phyloP scores from a whole-genome alignment of 805 yeast species.

The Ogataea allantospora region DNA sequence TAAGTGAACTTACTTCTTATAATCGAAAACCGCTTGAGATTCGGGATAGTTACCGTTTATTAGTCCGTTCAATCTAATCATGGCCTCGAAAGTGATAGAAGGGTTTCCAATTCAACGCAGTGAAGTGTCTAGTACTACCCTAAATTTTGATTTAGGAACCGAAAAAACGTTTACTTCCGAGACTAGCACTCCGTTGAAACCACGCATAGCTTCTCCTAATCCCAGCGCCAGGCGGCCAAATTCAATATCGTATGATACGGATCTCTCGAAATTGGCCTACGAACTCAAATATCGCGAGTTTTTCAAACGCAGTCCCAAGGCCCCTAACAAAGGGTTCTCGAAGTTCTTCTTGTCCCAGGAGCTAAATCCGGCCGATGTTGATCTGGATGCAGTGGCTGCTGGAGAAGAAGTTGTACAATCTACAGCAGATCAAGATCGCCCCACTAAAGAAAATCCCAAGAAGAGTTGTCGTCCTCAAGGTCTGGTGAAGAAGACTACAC shows the following conservation, averaged over 20 bases:
- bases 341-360: conserved; percentile 69
- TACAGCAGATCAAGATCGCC: conserved; percentile 7
- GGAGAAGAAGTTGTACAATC: conserved; percentile 7
- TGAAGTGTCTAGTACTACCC: conserved; percentile 4
- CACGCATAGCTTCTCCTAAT: conserved; percentile 1
- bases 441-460: conserved; percentile 9
- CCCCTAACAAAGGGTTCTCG: conserved; percentile 45
- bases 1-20: too few species aligned
- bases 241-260: conserved; percentile 28
- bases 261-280: conserved; percentile 40
- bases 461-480: not conserved
- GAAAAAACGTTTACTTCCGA: conserved; percentile 5
- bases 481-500: conserved; percentile 11
- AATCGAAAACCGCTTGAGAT: too few species aligned
- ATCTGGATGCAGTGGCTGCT: not conserved
- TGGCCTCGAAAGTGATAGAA: conserved; percentile 2
- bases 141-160: conserved; percentile 5
- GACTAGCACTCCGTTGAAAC: conserved; percentile 1
- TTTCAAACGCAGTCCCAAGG: conserved; percentile 42
- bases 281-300: conserved; percentile 57
- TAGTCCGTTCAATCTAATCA: not conserved
- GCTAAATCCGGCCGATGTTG: conserved; percentile 32
- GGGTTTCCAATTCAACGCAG: not conserved
- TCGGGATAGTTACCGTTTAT: not conserved
- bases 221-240: not conserved